Percentiles rank a stretch among this genome's conserved stretches.
Evolutionary conservation across 768 basidiomycete species (phyloP).

Genomic region (Chiua virens): DNA sequence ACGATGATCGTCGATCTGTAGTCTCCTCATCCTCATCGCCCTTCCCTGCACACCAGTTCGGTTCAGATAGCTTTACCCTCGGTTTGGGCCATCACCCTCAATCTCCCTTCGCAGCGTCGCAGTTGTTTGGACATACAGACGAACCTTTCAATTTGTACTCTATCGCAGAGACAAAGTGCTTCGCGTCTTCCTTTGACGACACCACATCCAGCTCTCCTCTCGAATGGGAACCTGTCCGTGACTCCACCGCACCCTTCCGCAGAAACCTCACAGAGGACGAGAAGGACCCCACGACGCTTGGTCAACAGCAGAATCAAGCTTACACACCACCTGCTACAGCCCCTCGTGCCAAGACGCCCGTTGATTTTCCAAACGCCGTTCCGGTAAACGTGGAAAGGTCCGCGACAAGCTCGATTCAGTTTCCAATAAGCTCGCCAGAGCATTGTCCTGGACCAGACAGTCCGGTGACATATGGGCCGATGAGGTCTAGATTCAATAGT

Average conservation of each 20-base stretch:
- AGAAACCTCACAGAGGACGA: conserved; percentile 76
- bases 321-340: conserved; percentile 30
- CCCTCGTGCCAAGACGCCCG: conserved; percentile 48
- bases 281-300: conserved; percentile 50
- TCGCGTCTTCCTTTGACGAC: conserved; percentile 53
- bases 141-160: conserved; percentile 82
- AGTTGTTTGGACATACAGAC: conserved; percentile 75
- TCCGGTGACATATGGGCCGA: conserved; percentile 47
- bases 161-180: conserved; percentile 71
- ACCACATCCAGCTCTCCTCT: conserved; percentile 51
- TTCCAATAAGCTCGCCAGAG: conserved; percentile 81
- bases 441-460: conserved; percentile 50
- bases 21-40: conserved; percentile 67
- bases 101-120: conserved; percentile 86
- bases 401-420: conserved; percentile 72
- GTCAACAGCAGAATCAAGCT: conserved; percentile 36
- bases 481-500: conserved; percentile 67
- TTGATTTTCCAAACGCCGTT: conserved; percentile 57
- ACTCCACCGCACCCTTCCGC: conserved; percentile 74
- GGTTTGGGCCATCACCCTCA: conserved; percentile 58
- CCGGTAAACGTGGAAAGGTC: conserved; percentile 50
- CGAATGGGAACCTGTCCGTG: conserved; percentile 47
- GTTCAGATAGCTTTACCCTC: conserved; percentile 40
- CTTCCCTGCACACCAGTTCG: conserved; percentile 79
- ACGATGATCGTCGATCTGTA: conserved; percentile 83